Percentiles rank a stretch among this genome's conserved stretches.
phyloP scores from a whole-genome alignment of 768 basidiomycete genomes.

The Phanerochaete sordida region DNA sequence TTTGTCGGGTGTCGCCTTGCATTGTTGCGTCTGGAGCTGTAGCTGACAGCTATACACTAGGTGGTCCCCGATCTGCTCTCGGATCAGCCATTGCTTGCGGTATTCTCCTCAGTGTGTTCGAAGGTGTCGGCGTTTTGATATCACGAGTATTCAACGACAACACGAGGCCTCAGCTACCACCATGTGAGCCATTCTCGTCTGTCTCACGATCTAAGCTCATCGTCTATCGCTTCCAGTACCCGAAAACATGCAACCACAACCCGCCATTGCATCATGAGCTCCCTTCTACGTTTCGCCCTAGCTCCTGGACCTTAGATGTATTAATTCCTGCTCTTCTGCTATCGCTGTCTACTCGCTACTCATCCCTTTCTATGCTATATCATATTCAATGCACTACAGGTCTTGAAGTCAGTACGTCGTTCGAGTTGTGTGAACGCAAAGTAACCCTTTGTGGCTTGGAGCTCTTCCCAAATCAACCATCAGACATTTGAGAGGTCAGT shows the following conservation, averaged over 20 bases:
- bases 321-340: conserved; percentile 23
- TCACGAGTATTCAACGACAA: conserved; percentile 85
- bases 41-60: conserved; percentile 38
- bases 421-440: neutral
- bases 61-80: conserved; percentile 88
- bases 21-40: neutral
- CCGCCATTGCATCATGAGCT: conserved; percentile 22
- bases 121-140: conserved; percentile 92
- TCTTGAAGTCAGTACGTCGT: neutral
- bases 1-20: neutral
- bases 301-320: conserved; percentile 40
- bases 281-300: conserved; percentile 24
- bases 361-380: conserved; percentile 4
- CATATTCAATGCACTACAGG: neutral
- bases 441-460: neutral
- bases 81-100: conserved; percentile 95
- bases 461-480: neutral
- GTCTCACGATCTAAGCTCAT: neutral
- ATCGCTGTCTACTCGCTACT: conserved; percentile 12
- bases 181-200: conserved; percentile 47
- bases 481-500: neutral
- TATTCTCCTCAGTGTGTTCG: conserved; percentile 90
- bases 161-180: conserved; percentile 75
- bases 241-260: conserved; percentile 51
- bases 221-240: conserved; percentile 38